Evolutionary conservation across 2,329 filamentous ascomycete species (phyloP), one percentile per base, ranked within the genome.

Genomic region (Paraconiothyrium sp.): DNA sequence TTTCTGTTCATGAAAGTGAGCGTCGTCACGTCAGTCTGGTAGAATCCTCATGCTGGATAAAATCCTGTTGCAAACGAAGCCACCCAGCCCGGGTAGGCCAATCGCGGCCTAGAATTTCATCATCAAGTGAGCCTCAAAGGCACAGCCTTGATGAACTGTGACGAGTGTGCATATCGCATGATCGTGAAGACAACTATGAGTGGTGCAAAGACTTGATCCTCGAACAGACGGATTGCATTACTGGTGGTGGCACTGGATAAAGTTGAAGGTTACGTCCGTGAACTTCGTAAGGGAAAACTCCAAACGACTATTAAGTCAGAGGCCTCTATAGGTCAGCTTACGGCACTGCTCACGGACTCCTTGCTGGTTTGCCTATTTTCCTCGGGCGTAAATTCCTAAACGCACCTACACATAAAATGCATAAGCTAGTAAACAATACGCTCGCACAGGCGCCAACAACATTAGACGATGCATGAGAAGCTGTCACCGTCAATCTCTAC

Each of bases 251-350:
- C 16, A 44, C 37, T 37, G 14, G 47, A 56, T 47, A 37, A 47
- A 34, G 52, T 47, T 56, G 11, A 14, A 9, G 2, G 10, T 27
- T 16, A n/a, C 27, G 41, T 35, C 54, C 30, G 41, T 47, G 54
- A 24, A 27, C 16, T 16, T 24, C 43, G 10, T 56, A 30, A 24
- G 24, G 32, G 5, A n/a, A 54, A 27, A 11, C 24, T 47, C 24
- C 47, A 56, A 27, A 56, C 30, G 54, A n/a, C n/a, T 47, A 6
- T 56, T 56, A 56, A 56, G 54, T 56, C 27, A 56, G 41, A 56
- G 41, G 9, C 27, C 13, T n/a, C 41, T 47, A 47, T 47, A 47
- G 9, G 54, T 47, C 35, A 47, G 41, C 54, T 56, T 47, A 47
- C 41, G 20, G 3, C 16, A 54, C 35, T 24, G 35, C 13, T 41